These are phyloP conservation scores for Pythium pyrilobum DNA, from an alignment of 352 stramenopile species.

Conservation along the genomic window DNA sequence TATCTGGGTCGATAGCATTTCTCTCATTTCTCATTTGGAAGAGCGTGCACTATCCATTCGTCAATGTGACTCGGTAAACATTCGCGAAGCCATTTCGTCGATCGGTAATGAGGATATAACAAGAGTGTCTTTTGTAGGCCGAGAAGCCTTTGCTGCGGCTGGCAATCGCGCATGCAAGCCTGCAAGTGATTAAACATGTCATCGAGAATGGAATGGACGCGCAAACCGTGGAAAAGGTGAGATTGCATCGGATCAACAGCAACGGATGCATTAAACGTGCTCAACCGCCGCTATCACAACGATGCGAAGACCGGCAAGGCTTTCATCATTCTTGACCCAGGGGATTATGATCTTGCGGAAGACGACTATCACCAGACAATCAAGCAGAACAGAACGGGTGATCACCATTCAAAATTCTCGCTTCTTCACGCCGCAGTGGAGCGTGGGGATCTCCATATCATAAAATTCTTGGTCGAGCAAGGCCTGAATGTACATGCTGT, in stretches of 20 bases:
- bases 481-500: not conserved
- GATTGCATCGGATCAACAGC: not conserved
- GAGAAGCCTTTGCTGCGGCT: slow-evolving; percentile 3
- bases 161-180: not conserved
- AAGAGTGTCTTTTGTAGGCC: not conserved
- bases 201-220: not conserved
- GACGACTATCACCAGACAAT: not conserved
- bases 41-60: not conserved
- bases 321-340: not conserved
- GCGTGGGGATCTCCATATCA: not conserved
- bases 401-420: too few relatives aligned
- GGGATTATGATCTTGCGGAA: slow-evolving; percentile 1
- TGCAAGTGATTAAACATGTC: slow-evolving; percentile 1
- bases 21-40: not conserved
- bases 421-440: slow-evolving; percentile 1
- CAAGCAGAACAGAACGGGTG: not conserved
- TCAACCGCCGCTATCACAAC: not conserved
- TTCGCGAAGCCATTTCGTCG: not conserved
- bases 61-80: slow-evolving; percentile 2
- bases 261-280: not conserved
- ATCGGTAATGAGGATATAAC: not conserved
- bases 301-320: not conserved
- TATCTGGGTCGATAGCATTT: slow-evolving; percentile 1
- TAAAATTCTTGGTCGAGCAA: slow-evolving; percentile 1
- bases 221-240: not conserved